Conservation (phyloP, 2,329 filamentous ascomycete genomes). For the Colletotrichum sp. region DNA sequence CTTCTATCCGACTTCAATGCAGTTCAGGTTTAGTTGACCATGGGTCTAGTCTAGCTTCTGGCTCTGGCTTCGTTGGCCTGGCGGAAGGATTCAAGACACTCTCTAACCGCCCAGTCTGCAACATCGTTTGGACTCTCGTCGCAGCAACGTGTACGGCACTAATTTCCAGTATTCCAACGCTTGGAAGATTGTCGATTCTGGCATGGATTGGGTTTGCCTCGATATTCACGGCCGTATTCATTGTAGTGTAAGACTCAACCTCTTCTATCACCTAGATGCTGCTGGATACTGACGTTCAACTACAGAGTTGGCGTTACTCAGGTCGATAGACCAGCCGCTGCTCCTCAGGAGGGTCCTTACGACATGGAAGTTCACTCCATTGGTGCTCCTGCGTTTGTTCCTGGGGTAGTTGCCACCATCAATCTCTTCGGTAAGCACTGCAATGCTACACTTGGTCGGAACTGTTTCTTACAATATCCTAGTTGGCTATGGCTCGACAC, state of each 20-base stretch:
- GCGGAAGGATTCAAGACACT: background rate
- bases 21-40: background rate
- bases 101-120: constrained; percentile 20
- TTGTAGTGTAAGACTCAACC: constrained; percentile 27
- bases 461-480: background rate
- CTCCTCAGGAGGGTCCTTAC: constrained; percentile 25
- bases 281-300: background rate
- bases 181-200: constrained; percentile 32
- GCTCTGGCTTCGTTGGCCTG: background rate
- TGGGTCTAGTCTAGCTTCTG: background rate
- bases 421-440: constrained; percentile 27
- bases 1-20: background rate
- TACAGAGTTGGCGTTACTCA: constrained; percentile 27
- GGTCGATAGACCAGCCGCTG: constrained; percentile 23
- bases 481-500: background rate
- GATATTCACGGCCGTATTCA: constrained; percentile 48
- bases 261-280: background rate
- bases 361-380: constrained; percentile 24
- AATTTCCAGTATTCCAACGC: constrained; percentile 14
- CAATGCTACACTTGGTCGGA: background rate
- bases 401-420: constrained; percentile 26
- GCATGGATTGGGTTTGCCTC: constrained; percentile 64
- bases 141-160: constrained; percentile 27
- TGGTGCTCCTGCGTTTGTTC: constrained; percentile 25
- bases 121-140: constrained; percentile 26